Evolutionary conservation across 2,329 filamentous ascomycete genomes (phyloP).

Genomic region (Arthrobotrys conoides): DNA sequence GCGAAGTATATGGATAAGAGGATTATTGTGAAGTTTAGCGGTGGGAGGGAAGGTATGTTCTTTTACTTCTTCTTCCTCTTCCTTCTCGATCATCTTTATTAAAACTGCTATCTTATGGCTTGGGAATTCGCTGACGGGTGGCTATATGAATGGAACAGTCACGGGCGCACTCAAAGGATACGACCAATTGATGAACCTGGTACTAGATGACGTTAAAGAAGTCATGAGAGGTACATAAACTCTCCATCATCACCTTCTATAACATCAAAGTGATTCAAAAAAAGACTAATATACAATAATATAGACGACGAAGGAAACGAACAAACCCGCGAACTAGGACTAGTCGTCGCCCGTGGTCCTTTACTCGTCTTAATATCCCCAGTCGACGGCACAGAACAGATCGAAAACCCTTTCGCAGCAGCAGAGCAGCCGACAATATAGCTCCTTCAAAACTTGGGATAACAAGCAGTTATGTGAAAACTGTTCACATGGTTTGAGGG

Average conservation of each 20-base stretch:
- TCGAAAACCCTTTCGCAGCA: slow-evolving; percentile 90
- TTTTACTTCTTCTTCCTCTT: neutral
- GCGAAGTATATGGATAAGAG: slow-evolving; percentile 97
- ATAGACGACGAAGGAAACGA: slow-evolving; percentile 92
- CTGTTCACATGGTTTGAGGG: too few relatives aligned
- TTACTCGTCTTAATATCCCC: slow-evolving; percentile 93
- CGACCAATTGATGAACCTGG: slow-evolving; percentile 97
- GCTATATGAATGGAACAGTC: slow-evolving; percentile 71
- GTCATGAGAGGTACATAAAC: slow-evolving; percentile 80
- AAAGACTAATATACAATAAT: slow-evolving; percentile 14
- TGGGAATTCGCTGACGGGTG: neutral
- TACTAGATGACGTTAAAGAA: slow-evolving; percentile 94
- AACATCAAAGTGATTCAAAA: neutral
- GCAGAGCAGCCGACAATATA: slow-evolving; percentile 73
- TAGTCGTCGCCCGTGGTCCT: slow-evolving; percentile 92
- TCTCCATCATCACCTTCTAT: slow-evolving; percentile 22
- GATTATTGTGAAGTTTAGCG: slow-evolving; percentile 96
- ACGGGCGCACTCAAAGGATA: slow-evolving; percentile 92
- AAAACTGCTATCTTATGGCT: too few relatives aligned
- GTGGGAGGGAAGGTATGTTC: slow-evolving; percentile 84
- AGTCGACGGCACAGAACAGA: slow-evolving; percentile 93
- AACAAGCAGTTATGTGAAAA: too few relatives aligned
- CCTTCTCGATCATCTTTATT: neutral
- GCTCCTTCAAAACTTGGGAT: too few relatives aligned
- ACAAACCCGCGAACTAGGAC: slow-evolving; percentile 81